Conservation (phyloP, 23 red algal species). For the Gracilaria domingensis region DNA sequence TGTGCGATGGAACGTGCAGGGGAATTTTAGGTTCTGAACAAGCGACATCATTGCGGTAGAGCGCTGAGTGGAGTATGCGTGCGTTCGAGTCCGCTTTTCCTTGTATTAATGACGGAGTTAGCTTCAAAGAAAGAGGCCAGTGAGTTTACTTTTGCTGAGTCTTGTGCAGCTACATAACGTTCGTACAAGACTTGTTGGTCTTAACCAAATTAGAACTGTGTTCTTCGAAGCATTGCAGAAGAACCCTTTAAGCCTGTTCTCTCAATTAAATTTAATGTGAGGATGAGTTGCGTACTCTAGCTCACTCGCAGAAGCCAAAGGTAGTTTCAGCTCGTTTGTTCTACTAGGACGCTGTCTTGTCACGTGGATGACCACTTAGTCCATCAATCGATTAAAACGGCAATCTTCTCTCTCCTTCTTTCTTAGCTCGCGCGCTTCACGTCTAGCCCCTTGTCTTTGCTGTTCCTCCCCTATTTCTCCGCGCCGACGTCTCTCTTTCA, state of each 20-base stretch:
- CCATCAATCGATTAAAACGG: too few species aligned
- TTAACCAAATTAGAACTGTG: conserved; percentile 1
- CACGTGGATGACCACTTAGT: too few species aligned
- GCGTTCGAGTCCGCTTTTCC: conserved; percentile 25
- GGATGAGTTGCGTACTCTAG: neutral
- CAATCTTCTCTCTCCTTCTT: too few species aligned
- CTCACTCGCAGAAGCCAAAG: too few species aligned
- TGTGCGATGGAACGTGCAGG: too few species aligned
- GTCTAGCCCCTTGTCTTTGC: too few species aligned
- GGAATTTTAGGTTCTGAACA: neutral
- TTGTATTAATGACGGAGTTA: conserved; percentile 22
- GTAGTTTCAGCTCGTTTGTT: too few species aligned
- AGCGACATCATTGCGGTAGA: conserved; percentile 11
- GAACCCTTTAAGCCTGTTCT: neutral
- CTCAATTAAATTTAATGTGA: neutral
- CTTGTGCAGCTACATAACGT: conserved; percentile 27
- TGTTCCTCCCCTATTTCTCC: too few species aligned
- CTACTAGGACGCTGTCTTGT: too few species aligned
- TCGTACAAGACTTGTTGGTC: conserved; percentile 11
- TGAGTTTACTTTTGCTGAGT: neutral
- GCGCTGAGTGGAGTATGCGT: conserved; percentile 23
- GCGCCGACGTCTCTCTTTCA: too few species aligned
- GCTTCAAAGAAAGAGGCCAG: conserved; percentile 41
- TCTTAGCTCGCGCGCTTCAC: too few species aligned
- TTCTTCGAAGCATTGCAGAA: neutral